Conservation (phyloP, 83 land plant genomes). For the Picea abies region DNA sequence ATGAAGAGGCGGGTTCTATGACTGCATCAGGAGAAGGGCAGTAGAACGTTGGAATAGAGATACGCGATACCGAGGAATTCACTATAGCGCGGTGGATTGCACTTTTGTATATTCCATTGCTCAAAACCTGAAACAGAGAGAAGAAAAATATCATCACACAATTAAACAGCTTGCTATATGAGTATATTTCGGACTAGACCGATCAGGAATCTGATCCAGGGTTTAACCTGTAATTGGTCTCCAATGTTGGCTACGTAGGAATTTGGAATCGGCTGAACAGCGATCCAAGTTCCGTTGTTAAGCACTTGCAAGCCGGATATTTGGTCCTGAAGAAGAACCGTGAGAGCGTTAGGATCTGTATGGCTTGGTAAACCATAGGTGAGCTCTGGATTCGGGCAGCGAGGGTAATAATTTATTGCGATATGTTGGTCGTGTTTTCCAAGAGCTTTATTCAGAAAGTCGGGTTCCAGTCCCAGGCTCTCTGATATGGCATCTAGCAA, state of each 20-base stretch:
- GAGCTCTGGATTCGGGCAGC: conserved; percentile 63
- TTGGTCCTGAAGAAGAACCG: conserved; percentile 51
- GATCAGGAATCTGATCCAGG: background rate
- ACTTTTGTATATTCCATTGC: conserved; percentile 37
- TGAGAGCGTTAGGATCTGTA: conserved; percentile 53
- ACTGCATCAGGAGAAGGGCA: too few relatives aligned
- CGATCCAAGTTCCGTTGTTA: conserved; percentile 33
- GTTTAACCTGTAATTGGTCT: conserved; percentile 7
- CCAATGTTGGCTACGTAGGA: conserved; percentile 47
- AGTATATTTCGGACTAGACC: background rate
- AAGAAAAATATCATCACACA: background rate
- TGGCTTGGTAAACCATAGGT: conserved; percentile 59
- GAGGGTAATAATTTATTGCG: conserved; percentile 60
- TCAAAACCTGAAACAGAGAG: conserved; percentile 26
- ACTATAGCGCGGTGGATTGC: conserved; percentile 21
- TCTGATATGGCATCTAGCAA: too few relatives aligned
- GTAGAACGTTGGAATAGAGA: conserved; percentile 10
- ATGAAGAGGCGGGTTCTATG: background rate
- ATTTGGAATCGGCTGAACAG: conserved; percentile 47
- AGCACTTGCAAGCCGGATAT: conserved; percentile 55
- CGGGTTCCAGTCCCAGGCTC: too few relatives aligned
- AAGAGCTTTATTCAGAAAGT: too few relatives aligned
- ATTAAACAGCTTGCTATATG: background rate
- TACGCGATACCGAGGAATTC: conserved; percentile 25
- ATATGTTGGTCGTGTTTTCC: conserved; percentile 22